These are phyloP conservation scores for Urochloa ruziziensis DNA, from an alignment of 176 grass and related monocot genomes.

Conservation along the genomic window DNA sequence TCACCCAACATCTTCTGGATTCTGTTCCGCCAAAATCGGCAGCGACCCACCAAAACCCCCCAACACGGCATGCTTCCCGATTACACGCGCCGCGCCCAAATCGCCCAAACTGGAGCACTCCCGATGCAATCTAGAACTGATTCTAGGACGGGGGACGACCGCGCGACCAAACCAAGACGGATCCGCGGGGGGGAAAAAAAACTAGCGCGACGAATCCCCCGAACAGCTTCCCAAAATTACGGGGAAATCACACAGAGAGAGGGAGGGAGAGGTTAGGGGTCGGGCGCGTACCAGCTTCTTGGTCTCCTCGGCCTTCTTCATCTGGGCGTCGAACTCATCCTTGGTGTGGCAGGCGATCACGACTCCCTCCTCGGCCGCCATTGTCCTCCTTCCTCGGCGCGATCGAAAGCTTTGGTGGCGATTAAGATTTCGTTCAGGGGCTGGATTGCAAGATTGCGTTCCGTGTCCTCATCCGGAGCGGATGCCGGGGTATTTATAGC, in stretches of 20 bases:
- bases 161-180: neutral
- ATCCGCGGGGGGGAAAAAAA: neutral
- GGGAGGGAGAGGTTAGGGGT: no score
- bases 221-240: neutral
- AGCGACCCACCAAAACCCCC: neutral
- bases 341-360: slow-evolving; percentile 75
- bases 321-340: slow-evolving; percentile 39
- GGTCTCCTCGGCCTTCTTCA: slow-evolving; percentile 36
- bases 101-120: neutral
- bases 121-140: neutral
- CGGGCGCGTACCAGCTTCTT: slow-evolving; percentile 49
- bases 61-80: neutral
- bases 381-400: slow-evolving; percentile 1
- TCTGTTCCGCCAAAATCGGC: neutral
- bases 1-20: no score
- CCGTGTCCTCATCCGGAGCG: neutral
- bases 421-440: neutral
- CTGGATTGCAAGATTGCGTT: neutral
- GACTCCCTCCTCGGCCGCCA: slow-evolving; percentile 59
- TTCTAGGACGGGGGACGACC: neutral
- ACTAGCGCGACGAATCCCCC: neutral
- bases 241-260: neutral
- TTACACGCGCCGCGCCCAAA: neutral
- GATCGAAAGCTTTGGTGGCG: neutral
- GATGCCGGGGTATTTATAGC: neutral